phyloP scores from a whole-genome alignment of 805 yeast genomes.

The Nakazawaea ernobii region DNA sequence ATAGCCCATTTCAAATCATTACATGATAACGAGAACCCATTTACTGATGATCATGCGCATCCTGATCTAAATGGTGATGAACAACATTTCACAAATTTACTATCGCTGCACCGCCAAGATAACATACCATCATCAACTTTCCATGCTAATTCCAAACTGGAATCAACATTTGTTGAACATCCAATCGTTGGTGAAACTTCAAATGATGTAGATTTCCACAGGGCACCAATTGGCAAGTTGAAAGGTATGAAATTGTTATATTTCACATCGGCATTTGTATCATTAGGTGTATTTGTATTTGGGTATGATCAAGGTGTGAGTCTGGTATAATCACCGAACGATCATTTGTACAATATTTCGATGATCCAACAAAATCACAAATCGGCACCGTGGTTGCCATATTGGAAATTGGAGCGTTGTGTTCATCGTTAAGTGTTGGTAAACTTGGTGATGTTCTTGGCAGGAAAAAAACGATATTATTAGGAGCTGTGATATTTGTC shows the following conservation, averaged over 20 bases:
- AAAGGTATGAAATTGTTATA: conserved; percentile 22
- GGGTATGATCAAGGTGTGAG: conserved; percentile 88
- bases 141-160: neutral
- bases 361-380: conserved; percentile 65
- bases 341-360: conserved; percentile 63
- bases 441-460: conserved; percentile 71
- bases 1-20: neutral
- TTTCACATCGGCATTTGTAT: conserved; percentile 55
- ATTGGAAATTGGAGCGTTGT: conserved; percentile 80
- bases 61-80: no score
- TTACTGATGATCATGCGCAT: neutral
- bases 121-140: neutral
- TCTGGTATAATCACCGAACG: conserved; percentile 76
- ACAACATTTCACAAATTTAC: no score
- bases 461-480: conserved; percentile 66
- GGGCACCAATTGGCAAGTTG: conserved; percentile 14
- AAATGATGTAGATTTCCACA: conserved; percentile 15
- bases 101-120: neutral
- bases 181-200: neutral
- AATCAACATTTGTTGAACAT: neutral
- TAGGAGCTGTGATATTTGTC: conserved; percentile 71
- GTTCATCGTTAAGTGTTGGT: conserved; percentile 72
- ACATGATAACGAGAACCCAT: neutral
- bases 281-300: conserved; percentile 57
- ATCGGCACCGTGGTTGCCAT: conserved; percentile 88